A percentile compares a stretch with the other conserved stretches of the same genome.
Evolutionary conservation across 2,329 filamentous ascomycete species (phyloP).

Genomic region (Beauveria sp.): DNA sequence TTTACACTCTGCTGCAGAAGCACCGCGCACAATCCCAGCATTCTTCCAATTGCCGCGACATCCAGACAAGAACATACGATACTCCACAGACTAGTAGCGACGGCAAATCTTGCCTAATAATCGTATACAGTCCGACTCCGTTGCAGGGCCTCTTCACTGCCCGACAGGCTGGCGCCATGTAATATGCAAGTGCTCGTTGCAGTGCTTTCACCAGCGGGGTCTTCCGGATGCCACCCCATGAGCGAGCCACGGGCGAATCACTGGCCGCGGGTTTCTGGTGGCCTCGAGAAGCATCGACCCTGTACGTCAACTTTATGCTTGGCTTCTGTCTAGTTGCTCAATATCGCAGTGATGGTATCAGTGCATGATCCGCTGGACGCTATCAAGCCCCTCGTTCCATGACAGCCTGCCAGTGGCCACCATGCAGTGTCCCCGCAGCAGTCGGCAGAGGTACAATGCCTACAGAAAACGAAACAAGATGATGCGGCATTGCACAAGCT

Average conservation of each 20-base stretch:
- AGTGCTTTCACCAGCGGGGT: constrained; percentile 5
- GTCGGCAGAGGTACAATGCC: neutral
- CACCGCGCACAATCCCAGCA: neutral
- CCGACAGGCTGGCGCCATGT: neutral
- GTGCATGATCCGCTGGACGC: neutral
- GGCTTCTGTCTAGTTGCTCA: neutral
- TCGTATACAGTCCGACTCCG: neutral
- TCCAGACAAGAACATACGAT: neutral
- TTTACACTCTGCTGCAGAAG: neutral
- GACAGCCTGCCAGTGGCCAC: neutral
- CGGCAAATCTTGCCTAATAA: neutral
- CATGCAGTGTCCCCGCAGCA: neutral
- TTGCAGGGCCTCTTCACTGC: neutral
- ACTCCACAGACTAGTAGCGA: neutral
- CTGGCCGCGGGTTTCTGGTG: neutral
- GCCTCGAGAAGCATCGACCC: neutral
- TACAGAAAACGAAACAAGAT: neutral
- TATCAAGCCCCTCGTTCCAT: neutral
- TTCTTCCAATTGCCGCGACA: neutral
- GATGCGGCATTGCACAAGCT: neutral
- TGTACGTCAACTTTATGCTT: neutral
- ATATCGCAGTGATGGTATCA: neutral
- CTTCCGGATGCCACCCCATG: constrained; percentile 1
- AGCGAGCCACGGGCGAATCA: neutral
- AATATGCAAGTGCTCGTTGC: constrained; percentile 7